Conservation (phyloP, 495 filamentous ascomycete species). For the Lineolata rhizophorae region DNA sequence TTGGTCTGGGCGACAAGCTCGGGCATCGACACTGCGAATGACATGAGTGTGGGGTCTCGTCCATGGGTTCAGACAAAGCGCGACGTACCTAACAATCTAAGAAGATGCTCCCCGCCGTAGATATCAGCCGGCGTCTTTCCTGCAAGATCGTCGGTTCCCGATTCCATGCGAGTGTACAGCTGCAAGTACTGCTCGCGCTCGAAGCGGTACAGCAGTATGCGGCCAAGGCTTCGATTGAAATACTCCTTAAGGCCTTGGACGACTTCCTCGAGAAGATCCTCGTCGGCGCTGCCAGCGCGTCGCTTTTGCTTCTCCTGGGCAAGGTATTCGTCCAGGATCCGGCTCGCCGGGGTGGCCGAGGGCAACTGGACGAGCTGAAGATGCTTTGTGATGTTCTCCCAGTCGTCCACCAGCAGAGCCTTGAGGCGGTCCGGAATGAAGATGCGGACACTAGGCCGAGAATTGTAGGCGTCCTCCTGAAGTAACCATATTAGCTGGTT, state of each 20-base stretch:
- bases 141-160: conserved; percentile 30
- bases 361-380: conserved; percentile 69
- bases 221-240: conserved; percentile 69
- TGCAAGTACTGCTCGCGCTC: conserved; percentile 71
- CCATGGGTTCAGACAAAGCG: neutral
- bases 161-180: conserved; percentile 38
- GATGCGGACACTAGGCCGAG: conserved; percentile 40
- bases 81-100: conserved; percentile 62
- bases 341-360: conserved; percentile 43
- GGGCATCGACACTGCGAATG: conserved; percentile 51
- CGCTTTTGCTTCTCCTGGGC: conserved; percentile 46
- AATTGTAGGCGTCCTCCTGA: neutral
- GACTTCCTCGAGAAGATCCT: conserved; percentile 75
- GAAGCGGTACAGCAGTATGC: conserved; percentile 77
- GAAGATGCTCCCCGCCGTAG: conserved; percentile 87
- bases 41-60: neutral
- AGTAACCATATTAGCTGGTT: too few relatives aligned
- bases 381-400: conserved; percentile 96
- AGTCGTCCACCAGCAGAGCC: conserved; percentile 83
- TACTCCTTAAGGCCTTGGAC: conserved; percentile 69
- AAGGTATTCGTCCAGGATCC: conserved; percentile 62
- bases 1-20: conserved; percentile 93
- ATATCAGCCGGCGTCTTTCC: conserved; percentile 48
- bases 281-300: conserved; percentile 36
- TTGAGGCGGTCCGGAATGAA: conserved; percentile 70